phyloP scores from a whole-genome alignment of 441 rosid species.

The Brassica hybrid region DNA sequence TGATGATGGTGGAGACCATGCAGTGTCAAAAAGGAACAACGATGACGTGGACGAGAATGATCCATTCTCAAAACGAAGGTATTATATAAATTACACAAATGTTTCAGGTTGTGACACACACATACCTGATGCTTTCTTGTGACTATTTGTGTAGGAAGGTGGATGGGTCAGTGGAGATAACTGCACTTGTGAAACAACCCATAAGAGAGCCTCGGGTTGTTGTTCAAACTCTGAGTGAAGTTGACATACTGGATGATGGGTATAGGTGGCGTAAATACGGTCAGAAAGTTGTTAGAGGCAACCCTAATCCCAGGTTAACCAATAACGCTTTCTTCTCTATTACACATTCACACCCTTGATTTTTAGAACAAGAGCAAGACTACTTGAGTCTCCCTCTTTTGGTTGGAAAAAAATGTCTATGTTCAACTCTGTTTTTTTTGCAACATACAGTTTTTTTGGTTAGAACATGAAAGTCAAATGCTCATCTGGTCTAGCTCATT shows the following conservation, averaged over 20 bases:
- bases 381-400: background rate
- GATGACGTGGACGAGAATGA: constrained; percentile 79
- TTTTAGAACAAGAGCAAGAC: constrained; percentile 10
- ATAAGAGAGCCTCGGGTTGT: constrained; percentile 96
- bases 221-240: constrained; percentile 96
- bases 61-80: constrained; percentile 85
- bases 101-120: constrained; percentile 26
- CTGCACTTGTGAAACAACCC: constrained; percentile 88
- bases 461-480: constrained; percentile 19
- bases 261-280: constrained; percentile 99
- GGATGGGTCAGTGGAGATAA: constrained; percentile 78
- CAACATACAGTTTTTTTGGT: constrained; percentile 12
- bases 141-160: constrained; percentile 64
- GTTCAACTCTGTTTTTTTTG: background rate
- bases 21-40: constrained; percentile 27
- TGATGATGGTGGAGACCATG: constrained; percentile 62
- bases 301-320: constrained; percentile 91
- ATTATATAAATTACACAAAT: constrained; percentile 24
- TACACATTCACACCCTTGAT: background rate
- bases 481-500: constrained; percentile 16
- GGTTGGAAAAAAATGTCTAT: background rate
- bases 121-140: constrained; percentile 14
- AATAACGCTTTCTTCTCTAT: constrained; percentile 1
- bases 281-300: constrained; percentile 98
- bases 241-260: constrained; percentile 98